phyloP scores from a whole-genome alignment of 768 basidiomycete genomes.

The Tulasnella sp. region DNA sequence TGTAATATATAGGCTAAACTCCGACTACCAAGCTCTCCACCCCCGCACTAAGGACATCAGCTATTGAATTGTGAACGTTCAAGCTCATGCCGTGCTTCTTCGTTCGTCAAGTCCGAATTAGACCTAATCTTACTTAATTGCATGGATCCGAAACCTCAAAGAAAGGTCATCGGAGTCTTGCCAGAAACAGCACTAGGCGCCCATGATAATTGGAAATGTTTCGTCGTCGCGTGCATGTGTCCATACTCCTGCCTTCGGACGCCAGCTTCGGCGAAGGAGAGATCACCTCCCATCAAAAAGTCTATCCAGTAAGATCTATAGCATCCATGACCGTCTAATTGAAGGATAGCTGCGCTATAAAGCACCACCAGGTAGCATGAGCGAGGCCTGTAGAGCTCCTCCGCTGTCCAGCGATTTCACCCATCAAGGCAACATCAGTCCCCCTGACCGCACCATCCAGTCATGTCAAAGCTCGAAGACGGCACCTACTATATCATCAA shows the following conservation, averaged over 20 bases:
- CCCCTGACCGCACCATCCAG: neutral
- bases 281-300: too few species aligned
- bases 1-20: too few species aligned
- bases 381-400: neutral
- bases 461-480: neutral
- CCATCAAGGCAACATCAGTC: neutral
- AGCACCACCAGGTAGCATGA: neutral
- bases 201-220: too few species aligned
- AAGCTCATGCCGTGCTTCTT: neutral
- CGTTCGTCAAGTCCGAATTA: neutral
- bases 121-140: neutral
- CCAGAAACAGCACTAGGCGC: too few species aligned
- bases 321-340: too few species aligned
- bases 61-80: neutral
- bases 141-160: too few species aligned
- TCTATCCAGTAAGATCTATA: too few species aligned
- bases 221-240: too few species aligned
- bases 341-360: neutral
- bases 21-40: neutral
- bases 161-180: too few species aligned
- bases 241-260: too few species aligned
- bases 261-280: too few species aligned
- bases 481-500: constrained; percentile 6
- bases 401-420: neutral
- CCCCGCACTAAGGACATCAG: neutral